phyloP scores from a whole-genome alignment of 2,329 filamentous ascomycete species.

The Coniochaeta ligniaria region DNA sequence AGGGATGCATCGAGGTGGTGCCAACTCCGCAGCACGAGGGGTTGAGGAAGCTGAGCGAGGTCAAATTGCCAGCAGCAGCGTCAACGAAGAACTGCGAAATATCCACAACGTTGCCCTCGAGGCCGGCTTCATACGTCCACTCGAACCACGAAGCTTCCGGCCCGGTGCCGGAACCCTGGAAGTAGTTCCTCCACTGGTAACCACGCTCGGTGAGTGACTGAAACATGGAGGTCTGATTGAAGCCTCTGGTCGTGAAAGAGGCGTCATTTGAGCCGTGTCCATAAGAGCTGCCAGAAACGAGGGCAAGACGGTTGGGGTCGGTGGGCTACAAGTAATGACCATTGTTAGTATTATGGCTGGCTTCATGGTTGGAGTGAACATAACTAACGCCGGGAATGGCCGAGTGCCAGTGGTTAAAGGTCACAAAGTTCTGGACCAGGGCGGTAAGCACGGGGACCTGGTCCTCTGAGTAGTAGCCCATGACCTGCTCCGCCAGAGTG shows the following conservation, averaged over 20 bases:
- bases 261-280: slow-evolving; percentile 23
- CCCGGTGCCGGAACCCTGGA: slow-evolving; percentile 26
- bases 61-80: slow-evolving; percentile 32
- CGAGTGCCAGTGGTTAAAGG: slow-evolving; percentile 37
- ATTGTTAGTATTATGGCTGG: neutral
- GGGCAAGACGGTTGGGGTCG: slow-evolving; percentile 30
- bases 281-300: slow-evolving; percentile 20
- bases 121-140: slow-evolving; percentile 29
- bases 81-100: slow-evolving; percentile 35
- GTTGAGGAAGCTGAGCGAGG: slow-evolving; percentile 40
- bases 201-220: slow-evolving; percentile 29
- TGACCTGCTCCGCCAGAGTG: slow-evolving; percentile 27
- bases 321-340: slow-evolving; percentile 22
- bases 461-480: slow-evolving; percentile 35
- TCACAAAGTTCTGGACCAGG: slow-evolving; percentile 30
- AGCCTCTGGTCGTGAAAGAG: slow-evolving; percentile 16
- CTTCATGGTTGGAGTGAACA: neutral
- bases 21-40: slow-evolving; percentile 39
- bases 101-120: slow-evolving; percentile 18
- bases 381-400: slow-evolving; percentile 31
- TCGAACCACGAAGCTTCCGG: slow-evolving; percentile 35
- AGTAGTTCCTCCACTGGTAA: slow-evolving; percentile 39
- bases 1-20: slow-evolving; percentile 35
- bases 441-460: slow-evolving; percentile 32
- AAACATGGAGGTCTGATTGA: slow-evolving; percentile 28